Evolutionary conservation across 2,329 filamentous ascomycete species (phyloP), one percentile per base, ranked within the genome.

Genomic region (Aspergillus piperis): DNA sequence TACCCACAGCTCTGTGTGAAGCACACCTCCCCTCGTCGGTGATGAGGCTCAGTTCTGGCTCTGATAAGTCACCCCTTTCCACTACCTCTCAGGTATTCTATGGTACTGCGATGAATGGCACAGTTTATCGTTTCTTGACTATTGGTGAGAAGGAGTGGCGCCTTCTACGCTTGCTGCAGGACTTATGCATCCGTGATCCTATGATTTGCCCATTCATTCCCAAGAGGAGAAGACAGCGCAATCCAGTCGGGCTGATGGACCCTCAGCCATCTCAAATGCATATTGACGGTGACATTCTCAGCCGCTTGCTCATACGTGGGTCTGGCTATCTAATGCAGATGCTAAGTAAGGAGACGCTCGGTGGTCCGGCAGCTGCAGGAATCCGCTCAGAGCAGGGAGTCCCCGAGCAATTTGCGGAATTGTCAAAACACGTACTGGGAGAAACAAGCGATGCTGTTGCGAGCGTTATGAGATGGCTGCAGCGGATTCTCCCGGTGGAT

Each of bases 111-210:
- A 82, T 92, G 36, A 86, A 91, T 68, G 91, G 91, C 1, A 86
- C 88, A 0, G 69, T 93, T 23, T 85, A 86, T 63, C 85, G 89
- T 58, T 89, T 97, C 67, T 84, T 84, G 1, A 77, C 93, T 13
- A 77, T 98, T 0, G 78, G 82, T 8, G 69, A 83, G 17, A 75
- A 84, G 2, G 83, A 88, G 7, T 90, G 89, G 85, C 82, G 83
- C 6, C 80, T 96, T 3, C 80, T 98, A 5, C 83, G 84, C 59
- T 86, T 94, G 63, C 71, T 97, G 1, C 88, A 96, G 69, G 88
- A 89, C 60, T 72, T 96, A 51, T 86, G 85, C 27, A 73, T 82
- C 50, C 73, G 75, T 25, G 83, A 81, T 25, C 68, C 73, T 6
- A 64, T 70, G 3, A 73, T 87, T 11, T 86, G 81, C 60, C 82